A percentile compares a stretch with the other conserved stretches of the same genome.
phyloP scores from a whole-genome alignment of 2,329 filamentous ascomycete genomes.

The Amphichorda felina region DNA sequence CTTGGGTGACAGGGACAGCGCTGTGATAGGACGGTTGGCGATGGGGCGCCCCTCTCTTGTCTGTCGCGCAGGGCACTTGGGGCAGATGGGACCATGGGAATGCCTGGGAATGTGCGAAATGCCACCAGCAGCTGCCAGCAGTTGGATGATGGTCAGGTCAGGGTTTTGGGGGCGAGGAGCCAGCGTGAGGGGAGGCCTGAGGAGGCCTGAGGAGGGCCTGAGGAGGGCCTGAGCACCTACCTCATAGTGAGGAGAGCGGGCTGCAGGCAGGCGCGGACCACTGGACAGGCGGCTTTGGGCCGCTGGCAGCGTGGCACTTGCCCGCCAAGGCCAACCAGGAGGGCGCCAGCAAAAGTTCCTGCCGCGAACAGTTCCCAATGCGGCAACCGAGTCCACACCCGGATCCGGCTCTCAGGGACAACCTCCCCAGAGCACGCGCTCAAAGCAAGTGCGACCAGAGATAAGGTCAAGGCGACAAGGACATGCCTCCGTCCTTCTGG shows the following conservation, averaged over 20 bases:
- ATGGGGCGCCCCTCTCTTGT: too few relatives aligned
- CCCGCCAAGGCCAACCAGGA: slow-evolving; percentile 10
- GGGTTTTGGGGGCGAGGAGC: too few relatives aligned
- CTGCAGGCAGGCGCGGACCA: too few relatives aligned
- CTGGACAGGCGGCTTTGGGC: too few relatives aligned
- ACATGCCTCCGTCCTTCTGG: too few relatives aligned
- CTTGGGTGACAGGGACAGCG: slow-evolving; percentile 14
- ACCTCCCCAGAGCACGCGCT: not conserved
- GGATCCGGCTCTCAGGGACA: slow-evolving; percentile 3
- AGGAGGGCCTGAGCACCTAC: too few relatives aligned
- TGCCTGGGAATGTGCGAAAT: not conserved
- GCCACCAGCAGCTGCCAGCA: not conserved
- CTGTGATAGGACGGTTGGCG: slow-evolving; percentile 6
- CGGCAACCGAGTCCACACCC: slow-evolving; percentile 3
- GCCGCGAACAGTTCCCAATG: slow-evolving; percentile 2
- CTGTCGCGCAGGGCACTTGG: too few relatives aligned
- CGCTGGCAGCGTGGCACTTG: not conserved
- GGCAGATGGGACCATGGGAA: not conserved
- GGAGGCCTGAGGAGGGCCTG: too few relatives aligned
- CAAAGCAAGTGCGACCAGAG: not conserved
- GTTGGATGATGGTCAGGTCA: too few relatives aligned
- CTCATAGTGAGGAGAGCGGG: too few relatives aligned
- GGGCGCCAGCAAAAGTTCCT: slow-evolving; percentile 8
- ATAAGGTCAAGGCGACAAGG: too few relatives aligned
- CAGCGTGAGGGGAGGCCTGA: too few relatives aligned